Evolutionary conservation across 805 yeast species (phyloP), one percentile per base, ranked within the genome.

Genomic region (Pichia insulana): DNA sequence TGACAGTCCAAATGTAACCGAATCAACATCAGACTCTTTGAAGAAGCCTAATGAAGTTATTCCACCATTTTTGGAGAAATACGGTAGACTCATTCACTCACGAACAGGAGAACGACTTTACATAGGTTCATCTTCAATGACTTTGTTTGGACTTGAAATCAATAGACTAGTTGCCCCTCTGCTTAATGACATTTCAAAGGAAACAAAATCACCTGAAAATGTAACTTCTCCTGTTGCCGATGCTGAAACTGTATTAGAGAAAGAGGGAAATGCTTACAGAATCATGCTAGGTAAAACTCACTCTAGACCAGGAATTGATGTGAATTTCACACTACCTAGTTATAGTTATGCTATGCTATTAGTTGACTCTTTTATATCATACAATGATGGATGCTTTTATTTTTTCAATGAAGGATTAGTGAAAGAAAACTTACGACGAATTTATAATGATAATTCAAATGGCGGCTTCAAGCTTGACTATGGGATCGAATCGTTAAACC

Each of bases 111-210:
- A 81, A 51, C 71, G 76, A 44, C 73, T 82, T 31, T 83, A 82
- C 54, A 84, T 82, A 30, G 94, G 94, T 0, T 79, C 88, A 0
- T 81, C 89, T 0, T 82, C 90, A 1, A 83, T 83, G 89, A 83
- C 92, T 0, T 59, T 83, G 15, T 83, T 83, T 58, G 89, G 89
- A 6, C 64, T 83, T 43, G 90, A 83, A 49, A 80, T 83, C 42
- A 86, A 81, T 54, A 76, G 78, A 44, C 44, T 62, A 13, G 53
- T 60, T 34, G 49, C 59, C 3, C 58, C 63, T 12, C 40, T 56
- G 47, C 35, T 50, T n/a, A 30, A 30, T 19, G 30, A 36, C n/a
- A 31, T 17, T n/a, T 17, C 34, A 4, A 32, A n/a, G 12, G 45
- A 45, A 10, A 36, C 33, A 1, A 45, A 61, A 1, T 51, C 56